These are phyloP conservation scores for Phytophthora quininea DNA, from an alignment of 352 stramenopile species.

Conservation along the genomic window DNA sequence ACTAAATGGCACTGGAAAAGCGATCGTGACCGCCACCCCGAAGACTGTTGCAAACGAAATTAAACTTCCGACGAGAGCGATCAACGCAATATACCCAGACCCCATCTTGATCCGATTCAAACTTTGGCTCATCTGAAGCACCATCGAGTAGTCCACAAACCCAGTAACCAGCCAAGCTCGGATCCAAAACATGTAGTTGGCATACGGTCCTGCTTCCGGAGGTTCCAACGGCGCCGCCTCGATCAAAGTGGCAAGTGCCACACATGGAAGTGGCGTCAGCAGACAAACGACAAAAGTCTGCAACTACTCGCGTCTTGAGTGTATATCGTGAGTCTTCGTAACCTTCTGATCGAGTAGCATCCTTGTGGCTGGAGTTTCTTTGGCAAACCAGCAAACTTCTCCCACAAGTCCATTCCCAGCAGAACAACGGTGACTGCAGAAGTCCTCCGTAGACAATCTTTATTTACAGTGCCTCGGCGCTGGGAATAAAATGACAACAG, in stretches of 20 bases:
- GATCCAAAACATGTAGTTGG: slow-evolving; percentile 12
- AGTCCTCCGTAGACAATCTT: too few species aligned
- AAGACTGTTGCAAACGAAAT: slow-evolving; percentile 12
- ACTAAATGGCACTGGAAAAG: slow-evolving; percentile 24
- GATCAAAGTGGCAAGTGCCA: slow-evolving; percentile 1
- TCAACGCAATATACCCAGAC: not conserved
- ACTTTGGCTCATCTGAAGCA: slow-evolving; percentile 7
- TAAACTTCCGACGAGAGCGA: not conserved
- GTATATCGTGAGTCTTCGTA: slow-evolving; percentile 1
- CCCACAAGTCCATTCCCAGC: not conserved
- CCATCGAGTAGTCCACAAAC: slow-evolving; percentile 4
- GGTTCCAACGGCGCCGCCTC: slow-evolving; percentile 7
- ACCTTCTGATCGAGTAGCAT: not conserved
- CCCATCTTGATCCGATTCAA: not conserved
- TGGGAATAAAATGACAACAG: too few species aligned
- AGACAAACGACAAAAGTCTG: not conserved
- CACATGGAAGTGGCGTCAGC: slow-evolving; percentile 2
- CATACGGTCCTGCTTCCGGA: slow-evolving; percentile 6
- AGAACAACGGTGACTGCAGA: too few species aligned
- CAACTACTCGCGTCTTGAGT: not conserved
- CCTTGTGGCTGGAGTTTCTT: slow-evolving; percentile 8
- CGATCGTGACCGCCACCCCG: slow-evolving; percentile 6
- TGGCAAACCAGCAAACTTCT: not conserved
- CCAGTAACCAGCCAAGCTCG: slow-evolving; percentile 3
- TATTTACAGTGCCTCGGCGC: too few species aligned